Base-by-base conservation (phyloP, 192 early-diverging fungal genomes). In the Rhizoclosmatium sp. region DNA sequence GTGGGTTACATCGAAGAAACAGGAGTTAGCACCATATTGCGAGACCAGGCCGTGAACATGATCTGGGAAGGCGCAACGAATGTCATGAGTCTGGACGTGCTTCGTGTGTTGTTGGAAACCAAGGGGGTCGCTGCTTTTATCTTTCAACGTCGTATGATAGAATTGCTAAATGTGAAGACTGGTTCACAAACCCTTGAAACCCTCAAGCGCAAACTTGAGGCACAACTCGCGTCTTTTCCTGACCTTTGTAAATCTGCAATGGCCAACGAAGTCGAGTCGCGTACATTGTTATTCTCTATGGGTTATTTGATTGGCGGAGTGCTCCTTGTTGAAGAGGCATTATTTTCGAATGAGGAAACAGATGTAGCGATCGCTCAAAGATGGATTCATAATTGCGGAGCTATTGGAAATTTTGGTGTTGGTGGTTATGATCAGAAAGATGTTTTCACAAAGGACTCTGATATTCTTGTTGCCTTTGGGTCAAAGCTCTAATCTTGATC, bases 1-100 rank as follows among this genome's bases (percentile, higher is more conserved):
- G 87, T 91, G 67, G 93, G 93, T 0, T 94, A 94, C 75, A 93
- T 94, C 85, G 93, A 94, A 76, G 91, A 93, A 56, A 85, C 85
- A 4, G 91, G 91, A 10, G 85, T 93, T 65, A 89, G 84, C 2
- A 79, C 86, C 9, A 76, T 82, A 0, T 76, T 92, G 66, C 81
- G 91, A n/a, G 91, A 94, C 71, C 82, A 89, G 0, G 76, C 84
- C 9, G 92, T 94, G n/a, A 90, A 91, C 74, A 81, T 85, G 3
- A 93, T 94, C 62, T 94, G 93, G 93, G 93, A 94, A 51, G 93
- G 93, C 4, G 93, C 93, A 0, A 88, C 92, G 0, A 93, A 93
- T 65, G 87, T 94, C 2, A 76, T 92, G 23, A 84, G 91, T 1
- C 78, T 90, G 65, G 93, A 94, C 82, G 59, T 82, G 7, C 46